Percentiles rank a stretch among this genome's conserved stretches.
Evolutionary conservation across 306 rosid genomes (phyloP).

Genomic region (Ormosia semicastrata): DNA sequence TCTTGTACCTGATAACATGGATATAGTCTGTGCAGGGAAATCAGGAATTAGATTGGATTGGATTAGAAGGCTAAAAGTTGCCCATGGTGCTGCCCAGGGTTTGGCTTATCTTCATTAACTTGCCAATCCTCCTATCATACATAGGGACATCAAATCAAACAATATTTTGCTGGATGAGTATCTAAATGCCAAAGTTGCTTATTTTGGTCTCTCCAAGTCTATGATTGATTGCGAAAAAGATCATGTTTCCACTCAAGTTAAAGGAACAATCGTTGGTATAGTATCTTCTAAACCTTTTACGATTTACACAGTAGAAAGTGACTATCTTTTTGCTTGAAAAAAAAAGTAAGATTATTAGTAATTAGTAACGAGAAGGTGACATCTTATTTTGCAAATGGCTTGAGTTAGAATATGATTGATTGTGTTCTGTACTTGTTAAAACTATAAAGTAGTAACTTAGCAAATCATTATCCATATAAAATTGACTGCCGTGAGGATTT

Average conservation of each 20-base stretch:
- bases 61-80: conserved; percentile 53
- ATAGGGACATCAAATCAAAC: conserved; percentile 66
- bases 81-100: conserved; percentile 59
- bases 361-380: not conserved
- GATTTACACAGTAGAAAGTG: not conserved
- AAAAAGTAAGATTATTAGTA: not conserved
- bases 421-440: too few relatives aligned
- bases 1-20: not conserved
- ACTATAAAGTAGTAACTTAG: too few relatives aligned
- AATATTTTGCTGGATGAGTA: conserved; percentile 55
- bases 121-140: conserved; percentile 70
- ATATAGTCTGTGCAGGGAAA: conserved; percentile 42
- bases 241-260: conserved; percentile 63
- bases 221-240: conserved; percentile 42
- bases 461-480: too few relatives aligned
- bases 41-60: conserved; percentile 55
- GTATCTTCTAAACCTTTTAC: not conserved
- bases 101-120: conserved; percentile 65
- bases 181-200: conserved; percentile 60
- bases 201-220: conserved; percentile 69
- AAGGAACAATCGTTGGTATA: conserved; percentile 62
- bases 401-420: too few relatives aligned
- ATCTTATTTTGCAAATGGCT: not conserved
- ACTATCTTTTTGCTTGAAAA: not conserved
- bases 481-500: too few relatives aligned